These are phyloP conservation scores for Salix arbutifolia DNA, from an alignment of 345 rosid species.

Conservation along the genomic window DNA sequence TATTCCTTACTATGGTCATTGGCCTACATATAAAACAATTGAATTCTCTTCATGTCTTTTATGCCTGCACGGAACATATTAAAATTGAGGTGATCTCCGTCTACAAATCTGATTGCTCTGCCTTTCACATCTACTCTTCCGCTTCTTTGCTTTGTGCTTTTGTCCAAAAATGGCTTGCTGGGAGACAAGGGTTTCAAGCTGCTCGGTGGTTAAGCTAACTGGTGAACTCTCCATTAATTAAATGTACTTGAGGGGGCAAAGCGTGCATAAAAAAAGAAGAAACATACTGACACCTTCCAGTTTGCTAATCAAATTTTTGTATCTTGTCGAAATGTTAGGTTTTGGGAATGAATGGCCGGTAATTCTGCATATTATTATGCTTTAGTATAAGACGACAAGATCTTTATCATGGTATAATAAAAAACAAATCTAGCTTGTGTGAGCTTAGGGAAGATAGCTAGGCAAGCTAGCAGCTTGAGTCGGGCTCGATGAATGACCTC, in stretches of 20 bases:
- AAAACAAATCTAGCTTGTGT: too few species aligned
- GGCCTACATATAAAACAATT: conserved; percentile 17
- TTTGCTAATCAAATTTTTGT: background rate
- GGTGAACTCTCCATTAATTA: background rate
- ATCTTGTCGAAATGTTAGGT: background rate
- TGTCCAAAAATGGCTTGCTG: background rate
- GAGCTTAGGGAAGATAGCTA: too few species aligned
- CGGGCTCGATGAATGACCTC: too few species aligned
- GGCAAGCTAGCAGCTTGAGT: too few species aligned
- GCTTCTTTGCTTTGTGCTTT: background rate
- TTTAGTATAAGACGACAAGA: background rate
- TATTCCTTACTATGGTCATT: conserved; percentile 7
- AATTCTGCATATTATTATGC: background rate
- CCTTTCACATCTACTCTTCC: conserved; percentile 4
- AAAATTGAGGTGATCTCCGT: background rate
- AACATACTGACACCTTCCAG: background rate
- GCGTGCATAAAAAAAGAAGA: too few species aligned
- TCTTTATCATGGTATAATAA: too few species aligned
- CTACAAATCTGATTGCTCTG: background rate
- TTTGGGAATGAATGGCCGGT: background rate
- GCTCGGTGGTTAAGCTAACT: conserved; percentile 4
- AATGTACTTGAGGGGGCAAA: too few species aligned
- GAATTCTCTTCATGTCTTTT: conserved; percentile 20
- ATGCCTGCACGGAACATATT: conserved; percentile 21
- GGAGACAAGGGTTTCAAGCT: conserved; percentile 10